Percentiles rank a stretch among this genome's conserved stretches.
phyloP scores from a whole-genome alignment of 768 basidiomycete genomes.

The Filobasidium floriforme region DNA sequence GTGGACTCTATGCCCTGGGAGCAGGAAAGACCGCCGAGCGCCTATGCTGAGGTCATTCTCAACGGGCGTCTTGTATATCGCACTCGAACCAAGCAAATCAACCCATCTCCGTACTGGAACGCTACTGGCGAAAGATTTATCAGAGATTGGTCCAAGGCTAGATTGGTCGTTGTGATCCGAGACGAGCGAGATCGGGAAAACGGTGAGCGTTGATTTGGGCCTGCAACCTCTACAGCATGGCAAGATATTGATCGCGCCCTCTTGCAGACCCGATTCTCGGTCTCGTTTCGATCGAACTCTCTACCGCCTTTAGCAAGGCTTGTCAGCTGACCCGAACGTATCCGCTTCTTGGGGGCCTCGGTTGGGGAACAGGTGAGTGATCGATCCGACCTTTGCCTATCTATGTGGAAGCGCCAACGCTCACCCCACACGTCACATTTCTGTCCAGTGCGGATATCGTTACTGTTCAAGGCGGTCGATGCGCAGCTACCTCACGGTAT shows the following conservation, averaged over 20 bases:
- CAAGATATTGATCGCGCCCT: not conserved
- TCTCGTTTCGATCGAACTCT: conserved; percentile 33
- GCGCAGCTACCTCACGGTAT: conserved; percentile 35
- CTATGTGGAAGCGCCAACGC: not conserved
- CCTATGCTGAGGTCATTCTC: conserved; percentile 43
- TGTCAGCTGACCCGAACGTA: conserved; percentile 40
- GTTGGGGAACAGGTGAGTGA: conserved; percentile 32
- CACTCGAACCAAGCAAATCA: conserved; percentile 43
- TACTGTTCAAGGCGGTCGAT: conserved; percentile 45
- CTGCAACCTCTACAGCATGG: not conserved
- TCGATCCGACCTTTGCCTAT: not conserved
- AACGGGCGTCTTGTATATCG: conserved; percentile 44
- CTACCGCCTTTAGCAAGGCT: conserved; percentile 31
- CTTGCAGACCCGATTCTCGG: conserved; percentile 39
- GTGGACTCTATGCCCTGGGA: conserved; percentile 34
- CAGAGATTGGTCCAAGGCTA: conserved; percentile 41
- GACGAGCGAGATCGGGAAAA: conserved; percentile 45
- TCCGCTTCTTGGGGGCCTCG: conserved; percentile 41
- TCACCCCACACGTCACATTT: not conserved
- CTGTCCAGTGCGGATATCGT: conserved; percentile 34
- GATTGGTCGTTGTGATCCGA: conserved; percentile 39
- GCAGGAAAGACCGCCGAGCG: conserved; percentile 37
- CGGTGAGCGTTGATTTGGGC: conserved; percentile 25
- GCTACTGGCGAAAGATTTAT: conserved; percentile 44
- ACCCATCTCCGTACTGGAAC: conserved; percentile 43